phyloP scores from a whole-genome alignment of 139 green algal species.

The Coelastrella sp. region DNA sequence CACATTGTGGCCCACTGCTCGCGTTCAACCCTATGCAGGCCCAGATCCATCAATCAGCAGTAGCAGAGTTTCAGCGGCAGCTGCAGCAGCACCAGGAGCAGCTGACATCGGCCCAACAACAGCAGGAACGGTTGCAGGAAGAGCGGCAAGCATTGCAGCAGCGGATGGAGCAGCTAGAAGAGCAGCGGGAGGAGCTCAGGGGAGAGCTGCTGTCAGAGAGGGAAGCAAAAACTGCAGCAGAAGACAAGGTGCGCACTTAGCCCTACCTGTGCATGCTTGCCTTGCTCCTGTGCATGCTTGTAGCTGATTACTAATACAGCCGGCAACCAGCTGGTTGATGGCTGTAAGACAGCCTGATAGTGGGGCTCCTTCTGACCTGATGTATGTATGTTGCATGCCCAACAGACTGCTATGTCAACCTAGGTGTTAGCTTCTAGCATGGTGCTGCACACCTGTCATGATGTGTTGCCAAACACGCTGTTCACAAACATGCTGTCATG shows the following conservation, averaged over 20 bases:
- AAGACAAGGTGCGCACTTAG: background rate
- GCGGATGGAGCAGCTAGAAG: background rate
- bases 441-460: too few species aligned
- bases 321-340: too few species aligned
- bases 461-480: background rate
- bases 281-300: too few species aligned
- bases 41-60: background rate
- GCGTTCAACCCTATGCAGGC: background rate
- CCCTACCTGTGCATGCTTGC: too few species aligned
- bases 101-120: background rate
- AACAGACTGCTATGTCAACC: too few species aligned
- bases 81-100: constrained; percentile 7
- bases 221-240: background rate
- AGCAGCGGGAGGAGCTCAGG: background rate
- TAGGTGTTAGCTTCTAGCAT: too few species aligned
- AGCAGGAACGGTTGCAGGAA: background rate
- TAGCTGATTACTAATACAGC: too few species aligned
- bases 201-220: background rate
- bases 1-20: background rate
- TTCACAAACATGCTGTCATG: background rate
- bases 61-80: constrained; percentile 2
- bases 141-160: constrained; percentile 10
- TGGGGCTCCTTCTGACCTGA: too few species aligned
- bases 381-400: too few species aligned
- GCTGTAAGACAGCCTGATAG: too few species aligned